Percentiles rank a stretch among this genome's conserved stretches.
These are phyloP conservation scores for Priceomyces fermenticarens DNA, from an alignment of 805 yeast genomes.

Conservation along the genomic window DNA sequence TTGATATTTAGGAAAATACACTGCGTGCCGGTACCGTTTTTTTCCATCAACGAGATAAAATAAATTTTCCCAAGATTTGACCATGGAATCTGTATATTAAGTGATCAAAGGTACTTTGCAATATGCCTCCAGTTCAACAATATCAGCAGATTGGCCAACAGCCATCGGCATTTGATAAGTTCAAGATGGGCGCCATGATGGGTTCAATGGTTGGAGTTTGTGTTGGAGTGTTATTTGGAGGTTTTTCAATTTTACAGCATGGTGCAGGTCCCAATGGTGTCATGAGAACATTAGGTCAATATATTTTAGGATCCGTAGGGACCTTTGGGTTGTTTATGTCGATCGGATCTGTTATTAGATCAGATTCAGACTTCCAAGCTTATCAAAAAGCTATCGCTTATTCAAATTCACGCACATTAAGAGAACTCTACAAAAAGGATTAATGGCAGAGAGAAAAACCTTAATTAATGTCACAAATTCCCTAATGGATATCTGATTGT, in stretches of 20 bases:
- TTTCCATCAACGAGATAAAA: background rate
- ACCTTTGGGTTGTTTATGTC: slow-evolving; percentile 97
- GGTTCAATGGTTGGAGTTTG: slow-evolving; percentile 92
- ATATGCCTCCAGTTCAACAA: slow-evolving; percentile 69
- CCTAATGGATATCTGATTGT: background rate
- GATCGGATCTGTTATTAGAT: slow-evolving; percentile 87
- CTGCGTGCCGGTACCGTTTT: background rate
- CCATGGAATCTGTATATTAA: background rate
- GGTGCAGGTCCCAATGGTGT: slow-evolving; percentile 99
- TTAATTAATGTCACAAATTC: too few relatives aligned
- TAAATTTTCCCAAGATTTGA: background rate
- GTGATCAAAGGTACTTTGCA: background rate
- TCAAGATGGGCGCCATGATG: slow-evolving; percentile 98
- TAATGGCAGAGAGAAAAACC: background rate
- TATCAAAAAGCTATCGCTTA: slow-evolving; percentile 28
- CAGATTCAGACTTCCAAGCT: slow-evolving; percentile 48
- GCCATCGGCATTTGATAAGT: slow-evolving; percentile 90
- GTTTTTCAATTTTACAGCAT: slow-evolving; percentile 80
- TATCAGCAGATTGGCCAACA: slow-evolving; percentile 51
- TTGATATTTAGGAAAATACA: background rate
- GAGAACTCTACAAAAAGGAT: slow-evolving; percentile 21
- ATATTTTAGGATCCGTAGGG: slow-evolving; percentile 93
- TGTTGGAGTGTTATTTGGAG: slow-evolving; percentile 93
- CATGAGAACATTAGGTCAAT: slow-evolving; percentile 94
- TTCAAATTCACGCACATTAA: slow-evolving; percentile 24